Evolutionary conservation across 164 flowering plant genomes (phyloP).

Genomic region (Vitis rupestris): DNA sequence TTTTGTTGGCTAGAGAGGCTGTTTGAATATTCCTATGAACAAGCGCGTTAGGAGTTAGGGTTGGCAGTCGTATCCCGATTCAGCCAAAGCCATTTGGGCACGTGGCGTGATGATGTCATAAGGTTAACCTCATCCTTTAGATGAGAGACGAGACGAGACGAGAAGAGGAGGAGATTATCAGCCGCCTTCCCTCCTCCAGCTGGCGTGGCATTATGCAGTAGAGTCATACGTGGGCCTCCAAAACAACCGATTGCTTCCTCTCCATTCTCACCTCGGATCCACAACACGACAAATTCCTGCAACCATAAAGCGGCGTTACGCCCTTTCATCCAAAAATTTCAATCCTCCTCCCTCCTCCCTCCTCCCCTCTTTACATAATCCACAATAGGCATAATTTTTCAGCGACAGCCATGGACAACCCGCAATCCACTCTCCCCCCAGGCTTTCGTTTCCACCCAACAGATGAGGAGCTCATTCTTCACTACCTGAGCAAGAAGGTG

Average conservation of each 20-base stretch:
- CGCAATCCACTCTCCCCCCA: conserved; percentile 31
- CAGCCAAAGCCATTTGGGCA: too few species aligned
- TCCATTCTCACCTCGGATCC: neutral
- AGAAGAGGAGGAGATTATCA: neutral
- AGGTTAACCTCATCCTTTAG: neutral
- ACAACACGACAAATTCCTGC: conserved; percentile 23
- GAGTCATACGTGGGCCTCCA: neutral
- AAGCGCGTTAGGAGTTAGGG: too few species aligned
- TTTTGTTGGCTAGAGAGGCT: too few species aligned
- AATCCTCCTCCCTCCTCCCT: conserved; percentile 11
- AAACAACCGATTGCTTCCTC: neutral
- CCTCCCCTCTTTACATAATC: neutral
- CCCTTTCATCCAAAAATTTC: conserved; percentile 27
- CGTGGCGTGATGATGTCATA: neutral
- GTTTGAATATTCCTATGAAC: too few species aligned
- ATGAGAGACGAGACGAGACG: neutral
- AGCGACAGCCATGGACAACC: conserved; percentile 7
- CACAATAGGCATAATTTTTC: neutral
- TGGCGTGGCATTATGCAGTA: neutral
- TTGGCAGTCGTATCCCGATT: too few species aligned
- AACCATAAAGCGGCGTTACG: conserved; percentile 22
- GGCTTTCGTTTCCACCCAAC: conserved; percentile 68
- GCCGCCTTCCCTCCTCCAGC: neutral
- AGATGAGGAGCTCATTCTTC: conserved; percentile 60
- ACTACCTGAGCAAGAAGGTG: conserved; percentile 39